These are phyloP conservation scores for Ustilago esculenta DNA, from an alignment of 1,284 basidiomycete species.

Conservation along the genomic window DNA sequence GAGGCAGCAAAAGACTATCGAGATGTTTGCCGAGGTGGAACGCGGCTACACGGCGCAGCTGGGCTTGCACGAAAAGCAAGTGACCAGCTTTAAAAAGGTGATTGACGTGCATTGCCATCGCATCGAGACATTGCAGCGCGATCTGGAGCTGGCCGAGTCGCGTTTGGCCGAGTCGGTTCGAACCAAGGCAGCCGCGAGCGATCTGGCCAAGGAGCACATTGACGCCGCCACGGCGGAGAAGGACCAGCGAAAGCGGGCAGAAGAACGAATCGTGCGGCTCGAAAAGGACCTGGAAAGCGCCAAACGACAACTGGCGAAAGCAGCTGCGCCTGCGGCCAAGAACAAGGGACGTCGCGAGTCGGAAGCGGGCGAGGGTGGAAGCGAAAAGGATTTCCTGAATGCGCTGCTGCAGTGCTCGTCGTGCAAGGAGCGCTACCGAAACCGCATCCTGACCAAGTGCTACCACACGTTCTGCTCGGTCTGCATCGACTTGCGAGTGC, in stretches of 20 bases:
- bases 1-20: constrained; percentile 81
- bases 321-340: constrained; percentile 54
- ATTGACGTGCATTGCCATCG: constrained; percentile 53
- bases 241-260: constrained; percentile 45
- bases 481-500: constrained; percentile 85
- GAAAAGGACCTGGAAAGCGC: constrained; percentile 55
- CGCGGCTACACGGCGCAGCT: constrained; percentile 73
- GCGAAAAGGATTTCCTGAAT: constrained; percentile 73
- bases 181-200: constrained; percentile 33
- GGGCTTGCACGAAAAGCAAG: constrained; percentile 72
- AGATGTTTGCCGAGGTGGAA: constrained; percentile 77
- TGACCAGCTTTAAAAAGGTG: constrained; percentile 65
- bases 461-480: constrained; percentile 92
- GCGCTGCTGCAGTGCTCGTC: constrained; percentile 91
- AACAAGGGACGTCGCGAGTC: constrained; percentile 49
- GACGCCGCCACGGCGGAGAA: constrained; percentile 32
- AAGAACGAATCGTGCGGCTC: constrained; percentile 46
- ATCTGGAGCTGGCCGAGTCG: constrained; percentile 59
- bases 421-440: constrained; percentile 84
- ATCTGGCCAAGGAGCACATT: constrained; percentile 54
- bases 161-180: constrained; percentile 37
- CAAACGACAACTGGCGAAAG: constrained; percentile 52
- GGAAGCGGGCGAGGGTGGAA: constrained; percentile 40
- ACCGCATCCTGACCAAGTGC: constrained; percentile 89
- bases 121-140: constrained; percentile 62